A percentile compares a stretch with the other conserved stretches of the same genome.
phyloP scores from a whole-genome alignment of 164 flowering plant species.

The Chloranthus sessilifolius region DNA sequence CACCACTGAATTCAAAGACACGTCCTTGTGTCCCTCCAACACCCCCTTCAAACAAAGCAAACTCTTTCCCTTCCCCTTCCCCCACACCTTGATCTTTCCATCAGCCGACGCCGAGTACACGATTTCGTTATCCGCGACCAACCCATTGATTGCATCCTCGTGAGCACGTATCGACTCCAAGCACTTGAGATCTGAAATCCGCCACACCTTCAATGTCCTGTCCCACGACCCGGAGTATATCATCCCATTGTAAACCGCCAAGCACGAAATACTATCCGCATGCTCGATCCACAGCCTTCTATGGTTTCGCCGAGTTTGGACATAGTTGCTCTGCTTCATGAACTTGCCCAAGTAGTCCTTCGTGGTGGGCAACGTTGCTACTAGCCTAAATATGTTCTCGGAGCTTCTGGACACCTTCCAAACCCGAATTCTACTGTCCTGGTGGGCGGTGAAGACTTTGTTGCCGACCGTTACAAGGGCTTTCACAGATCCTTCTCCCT shows the following conservation, averaged over 20 bases:
- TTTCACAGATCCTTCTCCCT: slow-evolving; percentile 85
- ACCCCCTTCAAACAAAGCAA: slow-evolving; percentile 46
- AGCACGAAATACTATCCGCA: slow-evolving; percentile 85
- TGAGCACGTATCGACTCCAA: slow-evolving; percentile 87
- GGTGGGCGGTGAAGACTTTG: slow-evolving; percentile 90
- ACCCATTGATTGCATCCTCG: slow-evolving; percentile 83
- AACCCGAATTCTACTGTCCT: slow-evolving; percentile 78
- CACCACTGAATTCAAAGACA: slow-evolving; percentile 63
- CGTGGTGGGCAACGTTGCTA: slow-evolving; percentile 71
- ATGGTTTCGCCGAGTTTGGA: slow-evolving; percentile 71
- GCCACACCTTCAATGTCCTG: slow-evolving; percentile 89
- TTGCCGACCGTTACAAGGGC: slow-evolving; percentile 67
- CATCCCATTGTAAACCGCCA: slow-evolving; percentile 55
- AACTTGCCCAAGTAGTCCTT: slow-evolving; percentile 85
- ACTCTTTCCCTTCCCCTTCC: slow-evolving; percentile 22
- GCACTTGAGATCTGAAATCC: slow-evolving; percentile 79
- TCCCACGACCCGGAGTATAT: slow-evolving; percentile 98
- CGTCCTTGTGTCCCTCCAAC: slow-evolving; percentile 74
- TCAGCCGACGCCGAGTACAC: slow-evolving; percentile 90
- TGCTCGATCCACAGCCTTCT: slow-evolving; percentile 91
- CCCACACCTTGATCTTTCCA: slow-evolving; percentile 90
- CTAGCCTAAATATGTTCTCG: slow-evolving; percentile 66
- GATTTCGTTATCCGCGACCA: slow-evolving; percentile 44
- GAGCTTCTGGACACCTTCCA: slow-evolving; percentile 83
- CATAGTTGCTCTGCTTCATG: slow-evolving; percentile 88